Evolutionary conservation across 2,329 filamentous ascomycete species (phyloP), one percentile per base, ranked within the genome.

Genomic region (Hypoxylon rubiginosum): DNA sequence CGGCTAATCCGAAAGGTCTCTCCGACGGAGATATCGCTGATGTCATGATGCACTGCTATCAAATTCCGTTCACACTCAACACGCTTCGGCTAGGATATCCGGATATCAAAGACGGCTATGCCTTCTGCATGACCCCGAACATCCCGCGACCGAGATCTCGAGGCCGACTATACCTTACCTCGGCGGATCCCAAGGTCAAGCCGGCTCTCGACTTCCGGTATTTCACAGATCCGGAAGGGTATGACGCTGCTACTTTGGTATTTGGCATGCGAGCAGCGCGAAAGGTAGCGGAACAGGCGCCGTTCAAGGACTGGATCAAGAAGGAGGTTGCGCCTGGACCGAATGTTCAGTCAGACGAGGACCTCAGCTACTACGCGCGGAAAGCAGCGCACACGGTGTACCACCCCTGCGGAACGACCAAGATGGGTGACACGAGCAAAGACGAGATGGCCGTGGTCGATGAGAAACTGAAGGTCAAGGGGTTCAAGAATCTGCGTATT

Each of bases 11-110:
- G 15, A 74, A 80, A n/a, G 79, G 77, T 5, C 75, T 86, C 43
- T 78, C 82, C 1, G 93, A 97, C 72, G 91, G 91, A 56, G 87
- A 91, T 67, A 90, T 92, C 59, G 92, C 91, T 69, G 94, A 97
- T 76, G 82, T 97, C 75, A 97, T 97, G 94, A 96, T 96, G 91
- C 93, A 97, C 83, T 97, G 93, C 86, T 97, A 97, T 84, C 94
- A 97, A 81, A 97, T 97, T 72, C 93, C 93, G 58, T 97, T 97
- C 82, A 92, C 90, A 68, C 88, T 94, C 72, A 97, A 97, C 85
- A 97, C 93, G 1, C 82, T 86, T 59, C 90, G 92, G 43, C 86
- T 97, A 10, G 93, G 93, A 71, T 97, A 90, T 76, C 84, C 83
- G 45, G 77, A 80, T 63, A 76, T 85, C 66, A 73, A 86, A 66